These are phyloP conservation scores for Triangularia verruculosa DNA, from an alignment of 2,329 filamentous ascomycete genomes.

Conservation along the genomic window DNA sequence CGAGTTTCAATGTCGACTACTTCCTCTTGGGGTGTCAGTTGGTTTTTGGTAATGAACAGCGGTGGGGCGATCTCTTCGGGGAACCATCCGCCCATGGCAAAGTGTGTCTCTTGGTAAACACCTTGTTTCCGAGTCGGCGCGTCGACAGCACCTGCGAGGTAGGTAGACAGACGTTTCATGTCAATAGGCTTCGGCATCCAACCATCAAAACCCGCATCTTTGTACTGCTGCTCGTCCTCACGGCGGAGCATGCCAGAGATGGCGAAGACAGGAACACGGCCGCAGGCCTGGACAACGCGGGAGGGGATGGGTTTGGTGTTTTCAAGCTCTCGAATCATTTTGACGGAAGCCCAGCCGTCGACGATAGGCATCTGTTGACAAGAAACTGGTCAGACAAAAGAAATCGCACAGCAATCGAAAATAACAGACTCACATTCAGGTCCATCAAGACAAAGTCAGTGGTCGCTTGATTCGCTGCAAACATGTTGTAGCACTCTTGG, in stretches of 20 bases:
- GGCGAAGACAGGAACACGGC: slow-evolving; percentile 75
- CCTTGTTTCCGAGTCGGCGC: slow-evolving; percentile 55
- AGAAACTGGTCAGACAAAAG: slow-evolving; percentile 10
- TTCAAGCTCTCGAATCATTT: slow-evolving; percentile 76
- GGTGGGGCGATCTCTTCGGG: background rate
- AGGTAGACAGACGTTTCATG: slow-evolving; percentile 66
- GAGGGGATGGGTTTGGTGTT: slow-evolving; percentile 54
- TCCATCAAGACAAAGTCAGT: slow-evolving; percentile 89
- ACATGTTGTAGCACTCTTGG: slow-evolving; percentile 73
- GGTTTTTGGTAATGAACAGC: background rate
- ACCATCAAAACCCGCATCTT: slow-evolving; percentile 78
- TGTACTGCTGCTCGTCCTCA: slow-evolving; percentile 63
- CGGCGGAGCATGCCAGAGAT: slow-evolving; percentile 81
- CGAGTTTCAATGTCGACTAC: background rate
- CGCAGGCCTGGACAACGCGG: slow-evolving; percentile 55
- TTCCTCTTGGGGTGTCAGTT: background rate
- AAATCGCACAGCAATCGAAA: slow-evolving; percentile 10
- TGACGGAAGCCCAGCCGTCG: slow-evolving; percentile 75
- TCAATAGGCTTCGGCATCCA: slow-evolving; percentile 89
- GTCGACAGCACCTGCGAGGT: slow-evolving; percentile 68
- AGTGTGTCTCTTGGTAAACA: slow-evolving; percentile 66
- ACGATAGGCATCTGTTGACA: slow-evolving; percentile 81
- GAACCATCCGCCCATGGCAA: slow-evolving; percentile 86
- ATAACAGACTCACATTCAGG: slow-evolving; percentile 63
- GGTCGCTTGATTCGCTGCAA: slow-evolving; percentile 57